Evolutionary conservation across 2,329 filamentous ascomycete genomes (phyloP).

Genomic region (Talaromyces verruculosus): DNA sequence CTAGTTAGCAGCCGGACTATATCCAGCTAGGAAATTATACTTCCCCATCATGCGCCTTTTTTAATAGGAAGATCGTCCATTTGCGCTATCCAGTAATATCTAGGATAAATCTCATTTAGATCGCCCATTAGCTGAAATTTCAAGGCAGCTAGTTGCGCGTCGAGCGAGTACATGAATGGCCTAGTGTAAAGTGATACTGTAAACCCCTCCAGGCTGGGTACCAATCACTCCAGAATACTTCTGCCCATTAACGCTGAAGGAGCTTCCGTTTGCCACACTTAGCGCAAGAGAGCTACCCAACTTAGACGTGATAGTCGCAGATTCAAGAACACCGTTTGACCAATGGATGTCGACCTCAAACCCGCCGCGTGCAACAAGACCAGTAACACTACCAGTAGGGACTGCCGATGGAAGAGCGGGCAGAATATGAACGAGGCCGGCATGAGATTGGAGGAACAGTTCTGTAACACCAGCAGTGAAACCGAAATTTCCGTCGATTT

Average conservation of each 20-base stretch:
- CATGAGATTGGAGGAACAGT: constrained; percentile 44
- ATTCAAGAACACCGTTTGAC: constrained; percentile 23
- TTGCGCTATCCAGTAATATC: no score
- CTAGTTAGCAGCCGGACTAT: background rate
- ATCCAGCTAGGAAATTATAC: no score
- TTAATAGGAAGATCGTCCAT: no score
- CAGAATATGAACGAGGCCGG: constrained; percentile 34
- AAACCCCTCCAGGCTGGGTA: background rate
- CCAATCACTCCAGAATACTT: background rate
- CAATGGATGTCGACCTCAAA: constrained; percentile 40
- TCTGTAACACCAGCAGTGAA: constrained; percentile 47
- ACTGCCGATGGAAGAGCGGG: constrained; percentile 38
- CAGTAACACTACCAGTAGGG: constrained; percentile 31
- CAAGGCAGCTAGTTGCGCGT: no score
- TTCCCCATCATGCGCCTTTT: no score
- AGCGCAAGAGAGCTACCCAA: background rate
- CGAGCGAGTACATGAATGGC: no score
- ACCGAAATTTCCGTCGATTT: constrained; percentile 53
- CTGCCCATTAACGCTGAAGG: background rate
- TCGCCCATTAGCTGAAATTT: no score
- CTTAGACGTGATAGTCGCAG: background rate
- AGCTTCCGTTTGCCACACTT: background rate
- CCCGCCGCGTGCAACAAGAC: constrained; percentile 37
- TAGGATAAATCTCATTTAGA: no score
- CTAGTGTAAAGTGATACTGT: background rate